Evolutionary conservation across 1,139 yeast species (phyloP), one percentile per base, ranked within the genome.

Genomic region (Arxiozyma telluris): DNA sequence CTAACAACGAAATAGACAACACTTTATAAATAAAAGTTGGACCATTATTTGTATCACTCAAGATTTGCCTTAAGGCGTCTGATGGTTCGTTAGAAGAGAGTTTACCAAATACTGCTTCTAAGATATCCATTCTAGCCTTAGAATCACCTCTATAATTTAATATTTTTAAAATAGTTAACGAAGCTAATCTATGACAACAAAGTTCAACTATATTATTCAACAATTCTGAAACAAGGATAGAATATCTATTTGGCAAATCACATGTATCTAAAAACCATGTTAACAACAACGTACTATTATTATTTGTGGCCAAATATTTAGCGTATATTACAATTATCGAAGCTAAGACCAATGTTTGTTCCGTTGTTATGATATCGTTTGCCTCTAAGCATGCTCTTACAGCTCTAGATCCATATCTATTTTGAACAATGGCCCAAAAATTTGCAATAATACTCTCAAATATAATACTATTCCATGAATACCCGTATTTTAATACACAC

Each of bases 221-320:
- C 55, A 89, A 73, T 62, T 79, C 78, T 41, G 81, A 78, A 0
- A 87, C 82, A 43, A 83, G 64, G 38, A 81, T 71, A 22, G 71
- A 64, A 65, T 81, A 83, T 53, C 85, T 76, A 59, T 83, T 81
- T 50, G 79, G 76, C 54, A 84, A 75, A 43, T 78, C 77, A 64
- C 91, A 91, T 1, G 96, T 88, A 67, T 93, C 98, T 67, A 93
- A 77, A 64, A 87, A 87, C 98, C 98, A 93, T 1, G 97, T 90
- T 54, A 93, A 80, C 61, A 94, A 76, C 59, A 93, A 74, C 1
- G 96, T 87, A 38, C 98, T 98, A 68, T 93, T 93, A 55, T 84
- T 80, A 68, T 91, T 90, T 7, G 85, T 80, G 1, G 91, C 90
- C 62, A 93, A 76, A 59, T 84, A 90, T 60, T 86, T 87, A 41